Base-by-base conservation (phyloP, 805 yeast genomes). In the Candida boidinii region DNA sequence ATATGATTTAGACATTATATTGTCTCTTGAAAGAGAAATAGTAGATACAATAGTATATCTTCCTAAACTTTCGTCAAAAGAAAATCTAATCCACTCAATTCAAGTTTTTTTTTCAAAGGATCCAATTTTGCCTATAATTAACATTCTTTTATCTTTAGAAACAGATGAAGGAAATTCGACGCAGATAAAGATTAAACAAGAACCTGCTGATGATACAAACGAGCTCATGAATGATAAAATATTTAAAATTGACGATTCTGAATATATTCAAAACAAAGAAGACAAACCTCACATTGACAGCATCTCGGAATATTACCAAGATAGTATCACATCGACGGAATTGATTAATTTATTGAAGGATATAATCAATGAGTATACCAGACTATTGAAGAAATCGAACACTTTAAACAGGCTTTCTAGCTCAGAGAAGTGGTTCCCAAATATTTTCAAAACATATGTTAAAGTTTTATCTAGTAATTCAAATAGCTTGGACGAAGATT, bases 51-150 rank as follows among this genome's bases (percentile, higher is more conserved):
- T 43, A 18, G 44, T 45, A 29, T 43, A 30, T 28, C 36, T 46
- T 5, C 31, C 39, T 2, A 31, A 38, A 17, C 17, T 29, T 16
- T 27, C 35, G 8, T 18, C 17, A 3, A n/a, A 33, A 13, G 22
- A 28, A 15, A 34, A 29, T 1, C 20, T 27, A 4, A 20, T 39
- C 20, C 31, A 18, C 4, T 22, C 31, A 10, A 39, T 54, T 8
- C 49, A 48, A n/a, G 39, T 43, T 2, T 53, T 40, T 31, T 46
- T 39, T 32, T 39, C 43, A 1, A 28, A 41, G 16, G 38, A 46
- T 19, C 59, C 59, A 1, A 43, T 54, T 0, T 35, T 54, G 4
- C 53, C 58, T 1, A 42, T 51, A 5, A 22, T 54, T 16, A 39
- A 35, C 29, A 52, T 50, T 3, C 35, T 46, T 8, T 39, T 43